Base-by-base conservation (phyloP, 1,139 yeast species). In the Protomyces gravidus region DNA sequence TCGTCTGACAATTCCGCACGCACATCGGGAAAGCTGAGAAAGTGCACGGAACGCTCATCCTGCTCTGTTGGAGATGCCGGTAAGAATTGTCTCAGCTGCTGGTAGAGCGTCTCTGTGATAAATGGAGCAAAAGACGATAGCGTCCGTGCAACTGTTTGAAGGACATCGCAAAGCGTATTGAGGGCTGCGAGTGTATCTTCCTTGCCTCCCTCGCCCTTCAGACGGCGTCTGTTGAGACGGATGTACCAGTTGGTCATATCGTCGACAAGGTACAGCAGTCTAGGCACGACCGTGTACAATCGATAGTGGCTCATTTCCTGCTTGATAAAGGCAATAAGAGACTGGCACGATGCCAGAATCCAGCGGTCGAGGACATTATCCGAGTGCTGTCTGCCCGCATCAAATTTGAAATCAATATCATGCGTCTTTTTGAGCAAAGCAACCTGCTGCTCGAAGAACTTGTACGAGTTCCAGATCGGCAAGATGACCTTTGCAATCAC, bases 71-170 rank as follows among this genome's bases (percentile, higher is more conserved):
- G 80, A 53, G 79, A 81, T 36, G 73, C 77, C 23, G 80, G 73
- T 73, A 89, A 84, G 68, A 77, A 82, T 45, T 76, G 78, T 71
- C 78, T 81, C 73, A 94, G 75, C 74, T 82, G 84, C 71, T 83
- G 85, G 76, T 89, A 94, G 67, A 94, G 86, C 68, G 83, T 83
- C 71, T 94, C 99, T 58, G 97, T 80, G 73, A 94, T 79, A 80
- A 85, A 94, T 64, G 99, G 99, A 59, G 97, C 89, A 76, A 94
- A 94, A 65, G 99, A 98, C 62, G 98, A 97, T 97, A 94, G 90
- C 50, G 96, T 94, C 72, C 97, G 83, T 50, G 84, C 86, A 69
- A 94, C 83, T 46, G 89, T 89, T 72, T 86, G 86, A 67, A 90
- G 78, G 33, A 95, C 96, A 73, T 89, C 96, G 62, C 89, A 83